Percentiles rank a stretch among this genome's conserved stretches.
phyloP scores from a whole-genome alignment of 352 stramenopile genomes.

The Blastocystis sp. region DNA sequence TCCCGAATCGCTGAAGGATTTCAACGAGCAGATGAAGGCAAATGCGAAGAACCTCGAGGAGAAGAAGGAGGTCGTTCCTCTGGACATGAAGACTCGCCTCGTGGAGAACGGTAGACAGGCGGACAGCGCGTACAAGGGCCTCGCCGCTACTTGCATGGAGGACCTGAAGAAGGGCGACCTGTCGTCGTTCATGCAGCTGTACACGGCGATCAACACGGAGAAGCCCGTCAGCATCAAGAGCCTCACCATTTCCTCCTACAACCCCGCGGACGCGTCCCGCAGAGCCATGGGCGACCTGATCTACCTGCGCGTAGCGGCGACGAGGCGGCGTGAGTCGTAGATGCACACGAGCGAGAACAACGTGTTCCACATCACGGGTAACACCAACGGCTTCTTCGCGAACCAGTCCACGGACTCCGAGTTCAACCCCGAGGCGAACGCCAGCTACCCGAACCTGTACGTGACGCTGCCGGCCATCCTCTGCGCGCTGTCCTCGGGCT shows the following conservation, averaged over 20 bases:
- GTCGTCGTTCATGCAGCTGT: slow-evolving; percentile 5
- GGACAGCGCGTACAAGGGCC: slow-evolving; percentile 14
- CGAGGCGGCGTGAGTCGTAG: neutral
- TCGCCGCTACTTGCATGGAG: neutral
- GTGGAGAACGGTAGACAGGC: neutral
- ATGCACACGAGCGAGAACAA: slow-evolving; percentile 62
- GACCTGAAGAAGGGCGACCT: slow-evolving; percentile 1
- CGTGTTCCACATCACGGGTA: slow-evolving; percentile 65
- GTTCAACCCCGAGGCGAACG: slow-evolving; percentile 47
- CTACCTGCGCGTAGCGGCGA: slow-evolving; percentile 55
- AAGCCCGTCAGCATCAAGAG: slow-evolving; percentile 7
- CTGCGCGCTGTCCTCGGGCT: slow-evolving; percentile 53
- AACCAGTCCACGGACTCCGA: slow-evolving; percentile 61
- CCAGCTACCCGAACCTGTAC: slow-evolving; percentile 46
- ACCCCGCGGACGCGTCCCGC: slow-evolving; percentile 27
- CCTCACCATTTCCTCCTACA: slow-evolving; percentile 48
- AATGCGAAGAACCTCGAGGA: slow-evolving; percentile 59
- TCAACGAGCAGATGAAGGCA: slow-evolving; percentile 21
- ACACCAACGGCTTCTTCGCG: slow-evolving; percentile 44
- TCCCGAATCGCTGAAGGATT: slow-evolving; percentile 56
- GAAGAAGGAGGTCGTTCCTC: slow-evolving; percentile 63
- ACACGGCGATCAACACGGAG: neutral
- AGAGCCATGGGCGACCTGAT: slow-evolving; percentile 58
- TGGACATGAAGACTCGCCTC: slow-evolving; percentile 30
- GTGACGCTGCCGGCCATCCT: slow-evolving; percentile 47